Evolutionary conservation across 176 grass and related monocot genomes (phyloP), one percentile per base, ranked within the genome.

Genomic region (Phyllostachys edulis): DNA sequence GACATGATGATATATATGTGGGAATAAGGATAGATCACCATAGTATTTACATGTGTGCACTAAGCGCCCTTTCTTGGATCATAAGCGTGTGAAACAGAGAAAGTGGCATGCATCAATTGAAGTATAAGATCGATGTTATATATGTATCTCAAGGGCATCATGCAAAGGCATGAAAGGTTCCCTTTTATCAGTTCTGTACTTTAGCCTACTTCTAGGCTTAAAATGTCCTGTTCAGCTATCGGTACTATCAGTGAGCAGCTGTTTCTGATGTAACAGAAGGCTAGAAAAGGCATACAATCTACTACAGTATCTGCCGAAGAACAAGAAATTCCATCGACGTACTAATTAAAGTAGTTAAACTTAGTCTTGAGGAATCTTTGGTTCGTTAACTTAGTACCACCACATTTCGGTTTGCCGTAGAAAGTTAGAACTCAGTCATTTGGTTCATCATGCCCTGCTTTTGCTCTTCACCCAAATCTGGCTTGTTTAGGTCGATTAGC

Each of bases 91-190:
- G 71, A 63, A 17, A 51, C 21, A 20, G 21, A 18, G 21, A 18
- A 49, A 46, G 51, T 73, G 80, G 42, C 42, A 39, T 50, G 56
- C 39, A 9, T 37, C 41, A 38, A 63, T 13, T 26, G 4, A 63
- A 76, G 3, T 14, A 24, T 56, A 56, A 13, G 26, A 23, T 52
- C 15, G 15, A 51, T 51, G 68, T 46, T 3, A 45, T 46, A 38
- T 29, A 26, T 42, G 65, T 36, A 36, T 65, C 46, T 32, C 61
- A 79, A 32, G 40, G 42, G 68, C 17, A 11, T 54, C 46, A 16
- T 86, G 76, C 67, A 80, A 80, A 86, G 75, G 66, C 55, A 72
- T 79, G 46, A 5, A 76, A 29, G 45, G 45, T 57, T 68, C 21
- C 71, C n/a, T 6, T 71, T 56, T 8, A 14, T 45, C 69, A 71